phyloP scores from a whole-genome alignment of 2,329 filamentous ascomycete genomes.

The Clonostachys chloroleuca region DNA sequence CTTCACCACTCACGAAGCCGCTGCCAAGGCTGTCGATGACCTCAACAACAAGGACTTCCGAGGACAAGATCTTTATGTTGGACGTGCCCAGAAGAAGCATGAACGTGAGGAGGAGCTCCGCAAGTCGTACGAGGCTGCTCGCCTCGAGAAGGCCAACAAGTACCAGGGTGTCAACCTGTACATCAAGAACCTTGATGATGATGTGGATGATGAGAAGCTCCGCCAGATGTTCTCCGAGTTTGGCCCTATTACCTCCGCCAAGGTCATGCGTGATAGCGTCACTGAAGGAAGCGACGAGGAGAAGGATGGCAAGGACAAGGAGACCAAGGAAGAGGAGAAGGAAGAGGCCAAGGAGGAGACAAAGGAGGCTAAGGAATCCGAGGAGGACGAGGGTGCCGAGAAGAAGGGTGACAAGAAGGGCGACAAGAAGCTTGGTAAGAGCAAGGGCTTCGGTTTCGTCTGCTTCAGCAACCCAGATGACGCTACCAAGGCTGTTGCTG shows the following conservation, averaged over 20 bases:
- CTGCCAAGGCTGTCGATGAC: slow-evolving; percentile 80
- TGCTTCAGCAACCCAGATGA: slow-evolving; percentile 99
- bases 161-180: slow-evolving; percentile 99
- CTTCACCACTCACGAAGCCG: slow-evolving; percentile 87
- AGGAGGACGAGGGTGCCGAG: slow-evolving; percentile 41
- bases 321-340: slow-evolving; percentile 34
- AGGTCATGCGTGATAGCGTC: slow-evolving; percentile 91
- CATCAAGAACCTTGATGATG: slow-evolving; percentile 98
- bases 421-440: slow-evolving; percentile 81
- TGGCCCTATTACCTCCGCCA: slow-evolving; percentile 94
- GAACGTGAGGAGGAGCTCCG: slow-evolving; percentile 99
- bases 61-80: slow-evolving; percentile 94
- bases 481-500: slow-evolving; percentile 96
- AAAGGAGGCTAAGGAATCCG: slow-evolving; percentile 34
- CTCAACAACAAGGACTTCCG: slow-evolving; percentile 91
- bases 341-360: slow-evolving; percentile 44
- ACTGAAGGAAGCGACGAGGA: slow-evolving; percentile 51
- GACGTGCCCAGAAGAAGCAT: slow-evolving; percentile 99
- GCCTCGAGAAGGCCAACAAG: slow-evolving; percentile 97
- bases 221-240: slow-evolving; percentile 88
- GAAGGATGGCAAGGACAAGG: slow-evolving; percentile 45
- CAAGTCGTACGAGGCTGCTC: slow-evolving; percentile 97
- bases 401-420: slow-evolving; percentile 52
- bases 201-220: slow-evolving; percentile 96
- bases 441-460: slow-evolving; percentile 99